phyloP scores from a whole-genome alignment of 208 protist species.

The Leishmania lainsoni region DNA sequence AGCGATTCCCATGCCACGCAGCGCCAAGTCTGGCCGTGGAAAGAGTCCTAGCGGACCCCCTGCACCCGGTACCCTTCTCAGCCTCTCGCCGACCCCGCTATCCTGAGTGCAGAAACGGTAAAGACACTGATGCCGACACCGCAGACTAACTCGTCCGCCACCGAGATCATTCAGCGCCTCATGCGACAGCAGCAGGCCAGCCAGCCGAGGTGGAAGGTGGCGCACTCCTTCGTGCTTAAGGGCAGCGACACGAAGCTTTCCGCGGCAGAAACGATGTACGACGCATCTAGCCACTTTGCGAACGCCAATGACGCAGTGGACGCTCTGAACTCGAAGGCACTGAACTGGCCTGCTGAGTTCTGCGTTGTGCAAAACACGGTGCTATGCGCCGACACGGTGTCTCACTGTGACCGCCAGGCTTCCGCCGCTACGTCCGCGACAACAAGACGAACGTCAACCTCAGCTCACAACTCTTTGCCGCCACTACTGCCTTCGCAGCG shows the following conservation, averaged over 20 bases:
- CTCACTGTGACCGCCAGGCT: slow-evolving; percentile 63
- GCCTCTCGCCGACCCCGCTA: slow-evolving; percentile 68
- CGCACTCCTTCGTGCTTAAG: slow-evolving; percentile 68
- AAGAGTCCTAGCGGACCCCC: slow-evolving; percentile 52
- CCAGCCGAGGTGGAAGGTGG: slow-evolving; percentile 51
- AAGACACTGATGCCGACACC: slow-evolving; percentile 32
- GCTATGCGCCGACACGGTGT: slow-evolving; percentile 65
- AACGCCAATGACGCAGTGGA: slow-evolving; percentile 61
- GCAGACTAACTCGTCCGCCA: slow-evolving; percentile 25
- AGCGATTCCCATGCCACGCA: slow-evolving; percentile 84
- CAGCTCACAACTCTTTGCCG: slow-evolving; percentile 32
- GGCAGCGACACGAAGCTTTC: slow-evolving; percentile 73
- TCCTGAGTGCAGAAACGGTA: slow-evolving; percentile 75
- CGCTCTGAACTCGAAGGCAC: slow-evolving; percentile 62
- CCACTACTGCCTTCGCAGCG: slow-evolving; percentile 27
- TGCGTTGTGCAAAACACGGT: slow-evolving; percentile 78
- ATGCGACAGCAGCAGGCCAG: slow-evolving; percentile 42
- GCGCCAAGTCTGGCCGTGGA: slow-evolving; percentile 61
- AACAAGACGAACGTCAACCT: slow-evolving; percentile 60
- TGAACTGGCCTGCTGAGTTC: slow-evolving; percentile 83
- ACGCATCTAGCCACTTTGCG: slow-evolving; percentile 64
- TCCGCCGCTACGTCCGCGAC: slow-evolving; percentile 79
- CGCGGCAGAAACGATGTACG: slow-evolving; percentile 53
- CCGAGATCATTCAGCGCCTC: slow-evolving; percentile 35
- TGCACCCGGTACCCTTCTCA: slow-evolving; percentile 34